Evolutionary conservation across 2,329 filamentous ascomycete genomes (phyloP).

Genomic region (Macroventuria anomochaeta): DNA sequence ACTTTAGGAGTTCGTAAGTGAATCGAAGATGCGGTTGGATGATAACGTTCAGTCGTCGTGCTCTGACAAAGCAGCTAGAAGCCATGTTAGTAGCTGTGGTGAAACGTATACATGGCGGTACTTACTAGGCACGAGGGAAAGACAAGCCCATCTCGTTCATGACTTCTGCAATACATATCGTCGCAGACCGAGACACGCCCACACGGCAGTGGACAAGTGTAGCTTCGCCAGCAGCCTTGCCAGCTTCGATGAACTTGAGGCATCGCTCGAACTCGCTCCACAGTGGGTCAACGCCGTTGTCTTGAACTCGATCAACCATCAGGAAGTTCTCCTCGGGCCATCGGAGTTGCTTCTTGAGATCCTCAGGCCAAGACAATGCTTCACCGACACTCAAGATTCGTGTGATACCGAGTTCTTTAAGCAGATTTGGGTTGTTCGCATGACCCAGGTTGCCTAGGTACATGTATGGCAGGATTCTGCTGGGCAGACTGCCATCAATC

Average conservation of each 20-base stretch:
- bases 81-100: slow-evolving; percentile 13
- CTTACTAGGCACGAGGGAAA: slow-evolving; percentile 85
- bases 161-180: slow-evolving; percentile 98
- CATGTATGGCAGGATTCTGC: slow-evolving; percentile 88
- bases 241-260: slow-evolving; percentile 87
- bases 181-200: slow-evolving; percentile 92
- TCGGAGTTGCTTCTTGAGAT: slow-evolving; percentile 61
- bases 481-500: slow-evolving; percentile 90
- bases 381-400: slow-evolving; percentile 94
- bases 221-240: slow-evolving; percentile 76
- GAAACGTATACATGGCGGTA: slow-evolving; percentile 14
- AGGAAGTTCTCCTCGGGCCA: slow-evolving; percentile 84
- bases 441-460: slow-evolving; percentile 93
- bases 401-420: slow-evolving; percentile 79
- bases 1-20: slow-evolving; percentile 89
- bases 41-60: slow-evolving; percentile 91
- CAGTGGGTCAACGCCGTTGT: slow-evolving; percentile 94
- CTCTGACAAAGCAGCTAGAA: slow-evolving; percentile 82
- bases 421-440: slow-evolving; percentile 88
- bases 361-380: slow-evolving; percentile 78
- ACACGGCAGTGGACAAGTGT: slow-evolving; percentile 97
- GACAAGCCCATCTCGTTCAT: slow-evolving; percentile 83
- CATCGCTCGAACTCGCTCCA: slow-evolving; percentile 85
- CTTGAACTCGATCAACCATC: slow-evolving; percentile 84
- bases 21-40: slow-evolving; percentile 97